phyloP scores from a whole-genome alignment of 345 rosid species.

The Carallia brachiata region DNA sequence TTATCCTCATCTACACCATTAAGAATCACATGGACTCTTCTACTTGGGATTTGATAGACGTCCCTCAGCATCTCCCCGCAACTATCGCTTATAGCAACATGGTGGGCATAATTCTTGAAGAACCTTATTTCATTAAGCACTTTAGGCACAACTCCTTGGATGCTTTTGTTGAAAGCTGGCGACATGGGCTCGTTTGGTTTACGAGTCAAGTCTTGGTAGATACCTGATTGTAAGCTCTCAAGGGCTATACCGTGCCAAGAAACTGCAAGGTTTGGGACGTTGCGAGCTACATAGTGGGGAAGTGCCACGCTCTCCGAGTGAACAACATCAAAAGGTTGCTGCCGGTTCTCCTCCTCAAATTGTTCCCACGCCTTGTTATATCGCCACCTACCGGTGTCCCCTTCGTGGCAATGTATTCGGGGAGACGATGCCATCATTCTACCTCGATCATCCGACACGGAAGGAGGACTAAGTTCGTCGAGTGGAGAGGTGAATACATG shows the following conservation, averaged over 20 bases:
- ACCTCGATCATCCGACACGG: not conserved
- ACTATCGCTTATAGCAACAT: constrained; percentile 88
- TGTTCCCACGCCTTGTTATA: constrained; percentile 86
- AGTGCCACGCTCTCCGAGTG: constrained; percentile 93
- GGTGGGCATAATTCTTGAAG: constrained; percentile 73
- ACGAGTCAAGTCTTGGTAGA: constrained; percentile 74
- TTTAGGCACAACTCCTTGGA: constrained; percentile 65
- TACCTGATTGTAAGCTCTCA: constrained; percentile 73
- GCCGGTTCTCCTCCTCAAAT: constrained; percentile 58
- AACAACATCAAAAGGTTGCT: constrained; percentile 61
- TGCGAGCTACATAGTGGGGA: constrained; percentile 69
- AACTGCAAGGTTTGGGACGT: constrained; percentile 62
- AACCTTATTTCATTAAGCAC: constrained; percentile 79
- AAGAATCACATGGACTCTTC: constrained; percentile 84
- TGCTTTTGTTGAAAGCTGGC: constrained; percentile 42
- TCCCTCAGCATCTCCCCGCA: constrained; percentile 93
- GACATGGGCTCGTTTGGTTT: constrained; percentile 58
- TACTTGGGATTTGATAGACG: constrained; percentile 74
- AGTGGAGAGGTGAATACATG: constrained; percentile 87
- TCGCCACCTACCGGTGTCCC: constrained; percentile 68
- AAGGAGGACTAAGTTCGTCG: constrained; percentile 7
- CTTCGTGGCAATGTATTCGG: constrained; percentile 62
- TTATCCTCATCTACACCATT: constrained; percentile 76
- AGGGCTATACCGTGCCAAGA: constrained; percentile 96
- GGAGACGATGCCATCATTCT: constrained; percentile 21